Percentiles rank a stretch among this genome's conserved stretches.
These are phyloP conservation scores for Pseudozyma tsukubaensis DNA, from an alignment of 1,284 basidiomycete species.

Conservation along the genomic window DNA sequence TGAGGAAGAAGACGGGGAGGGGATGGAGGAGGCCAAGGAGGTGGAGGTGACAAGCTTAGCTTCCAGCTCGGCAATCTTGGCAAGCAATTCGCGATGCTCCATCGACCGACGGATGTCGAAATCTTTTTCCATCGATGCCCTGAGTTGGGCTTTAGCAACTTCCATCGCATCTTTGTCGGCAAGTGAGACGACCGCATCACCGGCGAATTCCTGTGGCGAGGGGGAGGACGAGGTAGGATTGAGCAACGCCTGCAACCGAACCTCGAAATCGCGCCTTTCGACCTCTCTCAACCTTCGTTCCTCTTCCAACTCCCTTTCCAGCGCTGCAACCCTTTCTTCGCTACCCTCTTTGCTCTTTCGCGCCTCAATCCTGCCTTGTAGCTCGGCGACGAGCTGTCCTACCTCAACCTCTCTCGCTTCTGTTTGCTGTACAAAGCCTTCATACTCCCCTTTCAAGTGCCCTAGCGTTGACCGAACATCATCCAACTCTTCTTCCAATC, in stretches of 20 bases:
- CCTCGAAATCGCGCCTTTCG: constrained; percentile 35
- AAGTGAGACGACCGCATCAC: not conserved
- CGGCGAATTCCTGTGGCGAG: not conserved
- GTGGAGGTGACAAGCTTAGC: constrained; percentile 10
- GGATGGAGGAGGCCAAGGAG: too few relatives aligned
- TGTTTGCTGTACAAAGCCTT: constrained; percentile 21
- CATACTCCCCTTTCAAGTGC: constrained; percentile 19
- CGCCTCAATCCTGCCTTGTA: not conserved
- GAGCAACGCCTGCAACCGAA: constrained; percentile 25
- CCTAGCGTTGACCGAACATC: constrained; percentile 12
- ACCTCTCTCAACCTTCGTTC: constrained; percentile 28
- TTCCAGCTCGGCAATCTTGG: constrained; percentile 14
- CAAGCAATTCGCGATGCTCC: constrained; percentile 20
- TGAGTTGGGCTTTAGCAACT: constrained; percentile 22
- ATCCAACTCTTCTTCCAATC: constrained; percentile 9
- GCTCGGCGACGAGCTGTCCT: constrained; percentile 12
- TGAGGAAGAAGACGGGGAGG: too few relatives aligned
- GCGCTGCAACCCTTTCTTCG: not conserved
- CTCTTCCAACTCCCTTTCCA: constrained; percentile 23
- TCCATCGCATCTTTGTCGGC: constrained; percentile 1
- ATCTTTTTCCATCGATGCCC: constrained; percentile 34
- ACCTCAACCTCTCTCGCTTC: constrained; percentile 21
- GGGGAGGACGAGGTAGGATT: not conserved
- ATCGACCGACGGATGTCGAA: constrained; percentile 30
- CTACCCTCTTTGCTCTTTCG: not conserved